Evolutionary conservation across 2,329 filamentous ascomycete species (phyloP).

Genomic region (Talaromyces sp.): DNA sequence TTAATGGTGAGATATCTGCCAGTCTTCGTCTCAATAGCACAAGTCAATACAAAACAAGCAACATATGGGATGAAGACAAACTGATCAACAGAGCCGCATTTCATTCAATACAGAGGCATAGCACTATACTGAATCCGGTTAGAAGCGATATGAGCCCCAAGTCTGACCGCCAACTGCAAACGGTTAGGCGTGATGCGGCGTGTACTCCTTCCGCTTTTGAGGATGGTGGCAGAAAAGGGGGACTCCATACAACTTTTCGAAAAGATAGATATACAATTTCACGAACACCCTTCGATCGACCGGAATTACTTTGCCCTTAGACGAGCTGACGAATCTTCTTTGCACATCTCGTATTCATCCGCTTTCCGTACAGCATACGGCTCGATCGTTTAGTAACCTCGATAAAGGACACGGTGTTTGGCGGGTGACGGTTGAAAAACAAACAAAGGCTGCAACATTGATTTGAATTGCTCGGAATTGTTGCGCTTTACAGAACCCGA

Average conservation of each 20-base stretch:
- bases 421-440: neutral
- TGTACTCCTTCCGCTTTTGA: slow-evolving; percentile 11
- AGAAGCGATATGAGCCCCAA: neutral
- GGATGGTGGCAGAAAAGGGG: slow-evolving; percentile 18
- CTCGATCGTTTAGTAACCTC: too few species aligned
- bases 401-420: neutral
- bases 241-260: neutral
- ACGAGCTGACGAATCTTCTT: slow-evolving; percentile 5
- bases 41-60: neutral
- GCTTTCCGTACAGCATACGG: neutral
- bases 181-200: slow-evolving; percentile 3
- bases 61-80: neutral
- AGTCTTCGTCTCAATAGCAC: neutral
- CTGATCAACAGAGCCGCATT: neutral
- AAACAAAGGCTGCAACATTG: neutral
- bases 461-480: neutral
- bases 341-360: neutral
- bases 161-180: slow-evolving; percentile 19
- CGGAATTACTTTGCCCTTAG: neutral
- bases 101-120: neutral
- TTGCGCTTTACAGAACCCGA: neutral
- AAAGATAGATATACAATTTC: neutral
- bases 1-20: neutral
- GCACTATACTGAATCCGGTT: neutral
- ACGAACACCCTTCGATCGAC: neutral